Conservation (phyloP, 1,284 basidiomycete genomes). For the Rhodotorula sp. region DNA sequence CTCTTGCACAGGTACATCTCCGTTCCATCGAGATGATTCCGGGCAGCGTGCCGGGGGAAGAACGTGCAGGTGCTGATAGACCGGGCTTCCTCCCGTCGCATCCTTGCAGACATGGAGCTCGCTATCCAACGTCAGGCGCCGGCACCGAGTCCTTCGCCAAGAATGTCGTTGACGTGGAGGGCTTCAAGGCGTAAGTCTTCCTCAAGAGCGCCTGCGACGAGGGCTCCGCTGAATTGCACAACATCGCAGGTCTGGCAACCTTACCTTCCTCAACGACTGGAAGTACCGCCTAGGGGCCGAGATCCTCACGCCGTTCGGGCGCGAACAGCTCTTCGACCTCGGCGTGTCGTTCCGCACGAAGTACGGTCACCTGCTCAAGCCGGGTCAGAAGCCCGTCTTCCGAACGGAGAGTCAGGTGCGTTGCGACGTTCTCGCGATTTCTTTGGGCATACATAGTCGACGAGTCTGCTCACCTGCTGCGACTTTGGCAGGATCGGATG, state of each 20-base stretch:
- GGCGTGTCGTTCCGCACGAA: slow-evolving; percentile 53
- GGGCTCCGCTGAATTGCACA: neutral
- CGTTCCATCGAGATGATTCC: neutral
- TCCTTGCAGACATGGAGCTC: slow-evolving; percentile 55
- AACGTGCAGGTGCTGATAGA: neutral
- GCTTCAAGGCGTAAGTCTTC: slow-evolving; percentile 20
- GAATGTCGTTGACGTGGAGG: slow-evolving; percentile 58
- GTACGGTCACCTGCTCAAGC: slow-evolving; percentile 59
- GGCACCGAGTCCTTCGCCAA: slow-evolving; percentile 64
- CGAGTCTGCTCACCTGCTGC: neutral
- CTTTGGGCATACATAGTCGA: too few relatives aligned
- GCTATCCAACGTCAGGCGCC: slow-evolving; percentile 66
- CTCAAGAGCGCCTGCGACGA: too few relatives aligned
- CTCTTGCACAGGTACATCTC: slow-evolving; percentile 55
- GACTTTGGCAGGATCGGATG: slow-evolving; percentile 52
- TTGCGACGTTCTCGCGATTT: neutral
- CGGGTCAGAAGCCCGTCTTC: slow-evolving; percentile 39
- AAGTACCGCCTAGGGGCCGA: slow-evolving; percentile 56
- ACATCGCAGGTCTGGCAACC: slow-evolving; percentile 52
- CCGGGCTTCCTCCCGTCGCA: neutral
- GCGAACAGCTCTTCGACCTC: slow-evolving; percentile 50
- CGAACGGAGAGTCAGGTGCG: slow-evolving; percentile 45
- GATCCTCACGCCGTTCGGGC: slow-evolving; percentile 66
- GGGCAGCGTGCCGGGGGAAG: too few relatives aligned
- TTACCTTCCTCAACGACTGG: slow-evolving; percentile 71